Conservation (phyloP, 257 asterid genomes). For the Salvia hispanica region DNA sequence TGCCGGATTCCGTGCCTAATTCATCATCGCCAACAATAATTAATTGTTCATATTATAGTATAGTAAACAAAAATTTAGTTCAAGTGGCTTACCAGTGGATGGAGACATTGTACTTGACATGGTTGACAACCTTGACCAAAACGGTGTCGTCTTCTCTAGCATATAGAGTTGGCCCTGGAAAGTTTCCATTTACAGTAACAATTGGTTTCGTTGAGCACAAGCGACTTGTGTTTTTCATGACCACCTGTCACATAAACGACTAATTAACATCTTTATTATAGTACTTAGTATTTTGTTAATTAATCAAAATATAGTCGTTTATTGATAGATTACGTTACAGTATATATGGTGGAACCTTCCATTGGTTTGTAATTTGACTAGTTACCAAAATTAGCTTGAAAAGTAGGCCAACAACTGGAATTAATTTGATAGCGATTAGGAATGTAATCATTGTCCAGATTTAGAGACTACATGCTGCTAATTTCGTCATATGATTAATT, state of each 20-base stretch:
- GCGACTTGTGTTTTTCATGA: constrained; percentile 55
- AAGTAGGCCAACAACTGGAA: constrained; percentile 30
- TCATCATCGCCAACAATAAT: background rate
- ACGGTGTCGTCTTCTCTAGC: constrained; percentile 81
- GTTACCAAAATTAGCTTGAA: constrained; percentile 27
- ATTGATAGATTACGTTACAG: background rate
- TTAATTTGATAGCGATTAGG: background rate
- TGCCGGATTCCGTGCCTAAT: constrained; percentile 76
- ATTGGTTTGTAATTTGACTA: constrained; percentile 22
- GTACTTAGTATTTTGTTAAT: too few species aligned
- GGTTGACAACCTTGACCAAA: constrained; percentile 73
- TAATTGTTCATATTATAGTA: too few species aligned
- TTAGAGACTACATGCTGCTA: background rate
- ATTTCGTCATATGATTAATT: background rate
- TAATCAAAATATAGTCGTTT: too few species aligned
- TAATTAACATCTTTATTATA: background rate
- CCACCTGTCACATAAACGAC: constrained; percentile 52
- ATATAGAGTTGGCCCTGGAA: constrained; percentile 85
- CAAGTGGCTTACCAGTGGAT: constrained; percentile 66
- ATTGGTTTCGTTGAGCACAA: constrained; percentile 70
- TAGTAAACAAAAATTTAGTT: too few species aligned
- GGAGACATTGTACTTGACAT: constrained; percentile 78
- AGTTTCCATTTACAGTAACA: constrained; percentile 75
- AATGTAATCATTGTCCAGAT: constrained; percentile 28
- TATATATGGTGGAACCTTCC: constrained; percentile 32